Base-by-base conservation (phyloP, 768 basidiomycete genomes). In the Boletus rubescentipes region DNA sequence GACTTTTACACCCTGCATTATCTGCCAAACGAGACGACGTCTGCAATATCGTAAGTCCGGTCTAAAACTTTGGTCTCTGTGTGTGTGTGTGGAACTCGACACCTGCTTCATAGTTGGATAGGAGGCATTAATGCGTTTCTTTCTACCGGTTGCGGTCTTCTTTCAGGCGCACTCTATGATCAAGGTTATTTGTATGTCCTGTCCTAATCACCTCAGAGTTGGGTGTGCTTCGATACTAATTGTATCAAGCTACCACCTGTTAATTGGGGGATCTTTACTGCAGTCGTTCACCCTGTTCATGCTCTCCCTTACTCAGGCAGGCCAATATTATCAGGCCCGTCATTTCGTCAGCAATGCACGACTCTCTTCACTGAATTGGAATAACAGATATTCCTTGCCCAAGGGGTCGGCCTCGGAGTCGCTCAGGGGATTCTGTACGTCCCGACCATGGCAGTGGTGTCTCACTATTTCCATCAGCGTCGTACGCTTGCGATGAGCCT, bases 81-180 rank as follows among this genome's bases (percentile, higher is more conserved):
- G 3, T 30, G 23, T 26, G 26, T n/a, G 14, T 9, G 15, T 0
- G 9, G 14, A 15, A 8, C 11, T 46, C 43, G 30, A 65, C 41
- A 30, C 30, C 3, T 30, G 38, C 26, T 34, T 12, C 55, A 34
- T 44, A 72, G 72, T 12, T 76, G 72, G 73, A 76, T 84, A 54
- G 82, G 81, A 38, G 76, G 79, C 29, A 60, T 75, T 14, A 78
- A 81, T 55, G 60, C 75, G 1, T 74, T 77, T 42, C 63, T 80
- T 11, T 54, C 71, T 15, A 57, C 76, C 18, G 61, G 66, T 0
- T 54, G 67, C n/a, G 72, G 79, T 15, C 51, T 78, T 11, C 26
- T 80, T 35, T 62, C 75, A 5, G 82, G 82, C 3, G 61, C 71
- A 46, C 72, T 76, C 9, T 79, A 77, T 55, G 83, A 84, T 49